Percentiles rank a stretch among this genome's conserved stretches.
These are phyloP conservation scores for Amanita molliuscula DNA, from an alignment of 768 basidiomycete genomes.

Conservation along the genomic window DNA sequence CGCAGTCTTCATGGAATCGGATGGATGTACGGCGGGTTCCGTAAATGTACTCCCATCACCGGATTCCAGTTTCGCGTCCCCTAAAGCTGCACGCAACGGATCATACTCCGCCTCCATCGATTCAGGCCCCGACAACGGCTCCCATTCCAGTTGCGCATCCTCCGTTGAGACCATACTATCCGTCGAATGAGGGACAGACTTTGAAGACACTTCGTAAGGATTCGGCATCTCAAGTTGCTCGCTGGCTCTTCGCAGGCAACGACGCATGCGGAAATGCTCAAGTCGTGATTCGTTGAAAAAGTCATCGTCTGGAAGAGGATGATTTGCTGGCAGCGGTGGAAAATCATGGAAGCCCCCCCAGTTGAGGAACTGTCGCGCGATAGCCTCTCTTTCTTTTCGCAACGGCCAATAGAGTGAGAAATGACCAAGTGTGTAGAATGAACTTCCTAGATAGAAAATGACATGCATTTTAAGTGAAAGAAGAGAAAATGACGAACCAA, in stretches of 20 bases:
- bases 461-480: neutral
- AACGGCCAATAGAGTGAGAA: neutral
- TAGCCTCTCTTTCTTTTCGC: slow-evolving; percentile 1
- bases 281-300: slow-evolving; percentile 13
- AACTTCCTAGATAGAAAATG: neutral
- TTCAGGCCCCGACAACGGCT: slow-evolving; percentile 12
- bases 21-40: neutral
- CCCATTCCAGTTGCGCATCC: slow-evolving; percentile 8
- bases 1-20: neutral
- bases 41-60: neutral
- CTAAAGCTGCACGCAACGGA: neutral
- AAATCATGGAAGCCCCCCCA: slow-evolving; percentile 29
- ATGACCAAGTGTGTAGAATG: slow-evolving; percentile 1
- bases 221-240: slow-evolving; percentile 12
- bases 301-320: slow-evolving; percentile 13
- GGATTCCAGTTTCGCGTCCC: neutral
- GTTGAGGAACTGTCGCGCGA: slow-evolving; percentile 9
- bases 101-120: slow-evolving; percentile 4
- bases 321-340: slow-evolving; percentile 17
- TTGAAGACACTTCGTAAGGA: slow-evolving; percentile 16
- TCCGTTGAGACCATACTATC: slow-evolving; percentile 6
- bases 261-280: slow-evolving; percentile 21
- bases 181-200: neutral
- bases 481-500: neutral
- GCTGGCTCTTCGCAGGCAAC: slow-evolving; percentile 16